A percentile compares a stretch with the other conserved stretches of the same genome.
Conservation (phyloP, 768 basidiomycete species). For the Trametes cubensis region DNA sequence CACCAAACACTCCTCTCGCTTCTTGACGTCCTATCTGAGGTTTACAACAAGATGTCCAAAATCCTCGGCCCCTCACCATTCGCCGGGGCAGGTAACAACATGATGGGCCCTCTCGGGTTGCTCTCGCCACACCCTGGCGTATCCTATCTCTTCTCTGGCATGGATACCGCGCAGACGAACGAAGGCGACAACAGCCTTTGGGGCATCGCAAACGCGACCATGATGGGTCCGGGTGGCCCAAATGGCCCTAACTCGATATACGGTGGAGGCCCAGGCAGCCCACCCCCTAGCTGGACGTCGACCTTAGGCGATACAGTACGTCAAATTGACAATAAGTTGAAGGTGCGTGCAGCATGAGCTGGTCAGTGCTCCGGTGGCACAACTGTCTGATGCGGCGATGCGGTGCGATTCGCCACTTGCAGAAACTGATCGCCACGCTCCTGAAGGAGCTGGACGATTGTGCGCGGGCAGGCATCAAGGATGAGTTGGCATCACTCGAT, state of each 20-base stretch:
- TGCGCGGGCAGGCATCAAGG: slow-evolving; percentile 78
- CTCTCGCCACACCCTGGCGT: slow-evolving; percentile 82
- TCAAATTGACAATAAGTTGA: slow-evolving; percentile 84
- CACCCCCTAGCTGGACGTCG: slow-evolving; percentile 64
- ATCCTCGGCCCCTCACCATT: slow-evolving; percentile 84
- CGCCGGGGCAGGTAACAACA: slow-evolving; percentile 67
- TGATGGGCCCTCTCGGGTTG: slow-evolving; percentile 73
- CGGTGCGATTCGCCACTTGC: slow-evolving; percentile 11
- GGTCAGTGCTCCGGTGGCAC: background rate
- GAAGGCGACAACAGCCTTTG: slow-evolving; percentile 62
- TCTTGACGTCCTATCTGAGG: slow-evolving; percentile 85
- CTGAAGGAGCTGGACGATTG: slow-evolving; percentile 85
- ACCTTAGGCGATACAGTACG: slow-evolving; percentile 70
- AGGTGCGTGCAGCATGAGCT: slow-evolving; percentile 49
- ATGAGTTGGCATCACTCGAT: slow-evolving; percentile 81
- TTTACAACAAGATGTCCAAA: slow-evolving; percentile 84
- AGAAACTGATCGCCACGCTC: slow-evolving; percentile 84
- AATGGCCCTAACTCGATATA: slow-evolving; percentile 28
- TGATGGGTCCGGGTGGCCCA: slow-evolving; percentile 34
- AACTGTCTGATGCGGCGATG: slow-evolving; percentile 16
- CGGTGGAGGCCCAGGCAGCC: slow-evolving; percentile 45
- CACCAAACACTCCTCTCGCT: slow-evolving; percentile 87
- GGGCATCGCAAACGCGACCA: slow-evolving; percentile 56
- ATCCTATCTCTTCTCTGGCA: slow-evolving; percentile 69
- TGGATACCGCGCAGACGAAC: slow-evolving; percentile 43